Evolutionary conservation across 2,329 filamentous ascomycete genomes (phyloP).

Genomic region (Clarireedia homoeocarpa): DNA sequence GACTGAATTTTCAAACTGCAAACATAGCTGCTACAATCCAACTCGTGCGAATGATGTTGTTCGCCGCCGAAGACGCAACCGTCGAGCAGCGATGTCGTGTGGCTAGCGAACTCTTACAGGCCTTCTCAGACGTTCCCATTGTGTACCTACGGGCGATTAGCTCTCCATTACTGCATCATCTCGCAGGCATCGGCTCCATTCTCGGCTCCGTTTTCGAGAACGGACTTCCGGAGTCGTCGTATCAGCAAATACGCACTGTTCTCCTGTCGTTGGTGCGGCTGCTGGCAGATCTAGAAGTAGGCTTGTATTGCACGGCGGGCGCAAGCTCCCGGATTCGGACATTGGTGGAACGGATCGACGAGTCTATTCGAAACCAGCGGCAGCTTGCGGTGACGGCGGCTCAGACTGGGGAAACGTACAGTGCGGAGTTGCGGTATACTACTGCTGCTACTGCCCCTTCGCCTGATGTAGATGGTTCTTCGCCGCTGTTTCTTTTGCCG

Average conservation of each 20-base stretch:
- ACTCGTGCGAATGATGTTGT: constrained; percentile 40
- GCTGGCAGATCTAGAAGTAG: too few relatives aligned
- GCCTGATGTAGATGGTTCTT: too few relatives aligned
- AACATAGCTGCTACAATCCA: constrained; percentile 39
- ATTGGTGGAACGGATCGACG: too few relatives aligned
- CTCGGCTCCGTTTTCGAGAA: constrained; percentile 38
- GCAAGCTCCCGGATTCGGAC: too few relatives aligned
- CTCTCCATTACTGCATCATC: constrained; percentile 40
- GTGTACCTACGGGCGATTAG: constrained; percentile 32
- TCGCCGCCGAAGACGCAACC: constrained; percentile 30
- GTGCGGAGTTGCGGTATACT: too few relatives aligned
- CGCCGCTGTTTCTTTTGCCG: too few relatives aligned
- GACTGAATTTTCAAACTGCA: constrained; percentile 40
- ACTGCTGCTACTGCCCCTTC: too few relatives aligned
- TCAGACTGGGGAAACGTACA: too few relatives aligned
- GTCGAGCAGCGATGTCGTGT: constrained; percentile 39
- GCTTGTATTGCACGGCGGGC: too few relatives aligned
- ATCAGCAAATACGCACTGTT: constrained; percentile 31
- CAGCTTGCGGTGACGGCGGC: too few relatives aligned
- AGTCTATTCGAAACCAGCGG: too few relatives aligned
- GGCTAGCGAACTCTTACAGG: constrained; percentile 36
- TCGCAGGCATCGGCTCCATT: constrained; percentile 41
- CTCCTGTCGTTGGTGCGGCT: constrained; percentile 20
- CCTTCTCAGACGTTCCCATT: constrained; percentile 33
- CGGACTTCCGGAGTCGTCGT: constrained; percentile 15